These are phyloP conservation scores for Aspergillus wentii DNA, from an alignment of 495 filamentous ascomycete genomes.

Conservation along the genomic window DNA sequence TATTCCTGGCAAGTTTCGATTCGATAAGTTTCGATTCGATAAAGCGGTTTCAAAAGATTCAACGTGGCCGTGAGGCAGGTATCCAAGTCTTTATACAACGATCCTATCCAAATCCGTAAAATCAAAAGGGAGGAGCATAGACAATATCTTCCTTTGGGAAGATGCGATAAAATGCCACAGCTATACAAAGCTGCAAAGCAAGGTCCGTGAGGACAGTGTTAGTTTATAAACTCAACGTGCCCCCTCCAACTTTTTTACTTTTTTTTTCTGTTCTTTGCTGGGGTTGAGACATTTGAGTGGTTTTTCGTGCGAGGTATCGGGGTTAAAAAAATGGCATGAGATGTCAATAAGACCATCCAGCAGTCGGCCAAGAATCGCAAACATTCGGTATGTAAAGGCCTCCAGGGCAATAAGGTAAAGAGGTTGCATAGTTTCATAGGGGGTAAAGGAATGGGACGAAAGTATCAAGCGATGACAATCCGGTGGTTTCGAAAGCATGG, in stretches of 20 bases:
- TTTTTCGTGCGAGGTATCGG: background rate
- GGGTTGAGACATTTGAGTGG: constrained; percentile 5
- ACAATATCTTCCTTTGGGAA: background rate
- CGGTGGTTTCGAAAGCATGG: background rate
- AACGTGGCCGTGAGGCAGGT: constrained; percentile 36
- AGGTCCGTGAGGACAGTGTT: constrained; percentile 18
- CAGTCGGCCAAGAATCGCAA: constrained; percentile 3
- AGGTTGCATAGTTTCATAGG: background rate
- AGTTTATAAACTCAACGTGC: constrained; percentile 15
- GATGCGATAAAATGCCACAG: constrained; percentile 3
- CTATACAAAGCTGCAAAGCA: constrained; percentile 7
- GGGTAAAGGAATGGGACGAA: background rate
- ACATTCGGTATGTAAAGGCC: background rate
- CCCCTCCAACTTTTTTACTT: background rate
- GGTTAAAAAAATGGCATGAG: too few species aligned
- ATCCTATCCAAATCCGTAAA: constrained; percentile 11
- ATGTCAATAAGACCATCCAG: constrained; percentile 11
- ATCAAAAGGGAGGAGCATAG: constrained; percentile 6
- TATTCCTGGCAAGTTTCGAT: constrained; percentile 8
- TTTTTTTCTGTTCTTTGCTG: constrained; percentile 7
- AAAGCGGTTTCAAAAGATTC: constrained; percentile 8
- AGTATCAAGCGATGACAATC: too few species aligned
- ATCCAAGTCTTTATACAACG: constrained; percentile 32
- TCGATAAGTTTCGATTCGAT: constrained; percentile 1
- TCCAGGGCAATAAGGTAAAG: background rate